phyloP scores from a whole-genome alignment of 108 stramenopile species.

The Thalassiosira profunda region DNA sequence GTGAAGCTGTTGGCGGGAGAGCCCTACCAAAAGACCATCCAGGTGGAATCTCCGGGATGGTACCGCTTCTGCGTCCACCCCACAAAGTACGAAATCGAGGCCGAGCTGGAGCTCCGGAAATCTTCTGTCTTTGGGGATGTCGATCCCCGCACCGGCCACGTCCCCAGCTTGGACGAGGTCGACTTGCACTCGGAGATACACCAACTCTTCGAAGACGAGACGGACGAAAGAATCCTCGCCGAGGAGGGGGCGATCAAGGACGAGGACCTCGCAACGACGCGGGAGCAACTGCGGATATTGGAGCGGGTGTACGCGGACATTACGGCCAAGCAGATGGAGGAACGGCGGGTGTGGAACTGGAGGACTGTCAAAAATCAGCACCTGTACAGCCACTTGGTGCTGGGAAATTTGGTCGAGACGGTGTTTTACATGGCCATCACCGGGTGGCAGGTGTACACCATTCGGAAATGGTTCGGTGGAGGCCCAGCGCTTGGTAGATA shows the following conservation, averaged over 20 bases:
- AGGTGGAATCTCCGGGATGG: conserved; percentile 64
- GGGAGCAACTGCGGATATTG: conserved; percentile 61
- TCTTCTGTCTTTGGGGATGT: conserved; percentile 68
- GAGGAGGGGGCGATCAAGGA: conserved; percentile 73
- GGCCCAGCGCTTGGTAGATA: conserved; percentile 71
- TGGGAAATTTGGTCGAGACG: conserved; percentile 81
- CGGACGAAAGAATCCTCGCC: conserved; percentile 49
- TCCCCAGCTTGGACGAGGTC: conserved; percentile 58
- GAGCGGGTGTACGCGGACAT: conserved; percentile 76
- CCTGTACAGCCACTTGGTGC: conserved; percentile 83
- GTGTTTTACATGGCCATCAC: conserved; percentile 79
- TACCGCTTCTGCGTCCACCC: conserved; percentile 76
- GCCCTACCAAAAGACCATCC: conserved; percentile 59
- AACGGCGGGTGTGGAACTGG: conserved; percentile 62
- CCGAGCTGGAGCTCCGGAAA: conserved; percentile 82
- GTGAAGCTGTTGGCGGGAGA: conserved; percentile 44
- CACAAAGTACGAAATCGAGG: conserved; percentile 55
- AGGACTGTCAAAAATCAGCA: conserved; percentile 81
- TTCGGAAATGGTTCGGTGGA: conserved; percentile 88
- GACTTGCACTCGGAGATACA: conserved; percentile 67
- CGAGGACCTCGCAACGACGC: conserved; percentile 71
- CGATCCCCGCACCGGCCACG: conserved; percentile 65
- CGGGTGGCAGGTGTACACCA: conserved; percentile 84
- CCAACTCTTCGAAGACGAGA: conserved; percentile 50
- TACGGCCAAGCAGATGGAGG: conserved; percentile 74